Base-by-base conservation (phyloP, 2,329 filamentous ascomycete species). In the Xylariaceae sp. region DNA sequence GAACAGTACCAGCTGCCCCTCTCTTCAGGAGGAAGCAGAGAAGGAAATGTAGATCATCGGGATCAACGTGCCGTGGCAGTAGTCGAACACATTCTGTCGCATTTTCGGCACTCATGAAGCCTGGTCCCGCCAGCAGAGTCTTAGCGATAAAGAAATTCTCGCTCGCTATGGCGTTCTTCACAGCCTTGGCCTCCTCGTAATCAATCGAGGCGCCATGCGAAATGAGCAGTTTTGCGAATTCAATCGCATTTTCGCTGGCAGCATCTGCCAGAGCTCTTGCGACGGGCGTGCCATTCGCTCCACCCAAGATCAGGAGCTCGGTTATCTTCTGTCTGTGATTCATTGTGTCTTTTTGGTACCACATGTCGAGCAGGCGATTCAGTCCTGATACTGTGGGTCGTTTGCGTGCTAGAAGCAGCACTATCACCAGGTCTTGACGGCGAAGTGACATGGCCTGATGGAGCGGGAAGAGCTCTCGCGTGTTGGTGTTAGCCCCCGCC, bases 281-380 rank as follows among this genome's bases (percentile, higher is more conserved):
- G 0, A 82, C 71, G 0, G 75, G 72, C 11, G 82, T 77, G 1
- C 84, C 84, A 10, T 75, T 73, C 1, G 83, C 82, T 0, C 84
- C 83, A 1, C 81, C 82, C 56, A 83, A 85, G 1, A 87, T 74
- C 1, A 87, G 67, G 2, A 84, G 72, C 66, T 87, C 82, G 0
- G 80, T 75, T 61, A 86, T 72, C 2, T 76, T 18, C 17, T 18
- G 17, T 18, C 17, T 18, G 17, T 18, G 17, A 18, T 18, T 18
- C 17, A 18, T 18, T 18, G 17, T 18, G 17, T 18, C 17, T 18
- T 18, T 18, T 18, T 18, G 17, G 17, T 18, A 18, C 17, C 17
- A 18, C 17, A 18, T 18, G 17, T 18, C 17, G 17, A 18, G 17
- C 17, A 18, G 17, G 17, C 17, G 17, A 18, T 18, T 18, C 17